Conservation (phyloP, 2,329 filamentous ascomycete genomes). For the Arthrinium puccinioides region DNA sequence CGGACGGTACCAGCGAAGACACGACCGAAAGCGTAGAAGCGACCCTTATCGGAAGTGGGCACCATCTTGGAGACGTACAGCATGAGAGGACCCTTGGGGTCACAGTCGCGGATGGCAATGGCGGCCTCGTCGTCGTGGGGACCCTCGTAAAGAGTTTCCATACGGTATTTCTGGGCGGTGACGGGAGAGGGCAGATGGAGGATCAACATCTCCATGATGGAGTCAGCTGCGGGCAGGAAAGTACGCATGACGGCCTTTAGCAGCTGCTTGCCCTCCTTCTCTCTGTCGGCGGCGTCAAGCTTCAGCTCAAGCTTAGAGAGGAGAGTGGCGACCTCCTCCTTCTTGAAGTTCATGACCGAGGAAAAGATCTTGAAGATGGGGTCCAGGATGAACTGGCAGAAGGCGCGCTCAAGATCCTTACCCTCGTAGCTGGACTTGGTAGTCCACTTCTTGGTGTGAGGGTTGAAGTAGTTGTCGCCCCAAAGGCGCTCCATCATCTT, state of each 20-base stretch:
- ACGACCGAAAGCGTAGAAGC: conserved; percentile 99
- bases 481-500: conserved; percentile 99
- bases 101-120: conserved; percentile 97
- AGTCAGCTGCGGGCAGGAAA: conserved; percentile 97
- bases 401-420: conserved; percentile 90
- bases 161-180: conserved; percentile 95
- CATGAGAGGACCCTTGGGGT: conserved; percentile 98
- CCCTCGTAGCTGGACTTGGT: conserved; percentile 78
- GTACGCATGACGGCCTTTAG: conserved; percentile 98
- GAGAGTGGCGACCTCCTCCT: conserved; percentile 76
- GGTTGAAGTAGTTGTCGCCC: conserved; percentile 99
- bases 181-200: conserved; percentile 95
- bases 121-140: conserved; percentile 85
- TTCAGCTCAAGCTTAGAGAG: conserved; percentile 94
- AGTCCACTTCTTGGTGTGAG: conserved; percentile 99
- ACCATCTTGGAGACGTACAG: conserved; percentile 99
- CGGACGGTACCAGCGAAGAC: conserved; percentile 98
- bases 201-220: conserved; percentile 99
- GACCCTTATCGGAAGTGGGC: conserved; percentile 97
- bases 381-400: conserved; percentile 99
- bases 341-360: conserved; percentile 98
- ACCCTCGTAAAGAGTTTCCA: conserved; percentile 98
- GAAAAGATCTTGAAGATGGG: conserved; percentile 99
- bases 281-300: conserved; percentile 77
- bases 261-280: conserved; percentile 94